A percentile compares a stretch with the other conserved stretches of the same genome.
These are phyloP conservation scores for Leptographium galeiforme DNA, from an alignment of 2,329 filamentous ascomycete genomes.

Conservation along the genomic window DNA sequence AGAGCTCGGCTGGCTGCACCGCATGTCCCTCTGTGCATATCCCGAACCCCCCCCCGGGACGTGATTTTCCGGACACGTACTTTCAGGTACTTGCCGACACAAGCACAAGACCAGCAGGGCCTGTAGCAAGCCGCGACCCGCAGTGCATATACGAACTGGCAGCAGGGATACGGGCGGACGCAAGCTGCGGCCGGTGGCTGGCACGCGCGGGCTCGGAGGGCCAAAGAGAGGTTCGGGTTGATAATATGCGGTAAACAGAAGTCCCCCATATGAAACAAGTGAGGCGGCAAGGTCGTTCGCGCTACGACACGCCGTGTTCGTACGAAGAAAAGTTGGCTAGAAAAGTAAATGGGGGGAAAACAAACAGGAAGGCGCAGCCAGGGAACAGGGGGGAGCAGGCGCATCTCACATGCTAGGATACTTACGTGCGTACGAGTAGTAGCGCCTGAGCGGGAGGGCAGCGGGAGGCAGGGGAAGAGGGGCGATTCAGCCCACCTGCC, in stretches of 20 bases:
- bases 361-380: not conserved
- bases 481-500: slow-evolving; percentile 4
- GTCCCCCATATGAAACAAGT: not conserved
- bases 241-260: not conserved
- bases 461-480: not conserved
- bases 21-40: no score
- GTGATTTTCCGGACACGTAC: no score
- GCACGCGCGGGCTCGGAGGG: no score
- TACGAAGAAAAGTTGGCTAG: not conserved
- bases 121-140: no score
- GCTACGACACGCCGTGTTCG: not conserved
- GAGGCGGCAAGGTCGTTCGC: not conserved
- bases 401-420: not conserved
- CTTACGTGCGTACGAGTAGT: not conserved
- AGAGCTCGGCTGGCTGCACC: no score
- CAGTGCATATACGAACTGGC: no score
- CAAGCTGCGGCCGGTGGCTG: no score
- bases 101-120: no score
- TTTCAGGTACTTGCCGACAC: no score
- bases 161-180: no score
- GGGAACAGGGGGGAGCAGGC: not conserved
- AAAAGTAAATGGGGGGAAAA: not conserved
- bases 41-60: no score
- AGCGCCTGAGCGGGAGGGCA: not conserved
- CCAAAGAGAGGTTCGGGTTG: not conserved